Base-by-base conservation (phyloP, 2,329 filamentous ascomycete species). In the Pseudogymnoascus sp. region DNA sequence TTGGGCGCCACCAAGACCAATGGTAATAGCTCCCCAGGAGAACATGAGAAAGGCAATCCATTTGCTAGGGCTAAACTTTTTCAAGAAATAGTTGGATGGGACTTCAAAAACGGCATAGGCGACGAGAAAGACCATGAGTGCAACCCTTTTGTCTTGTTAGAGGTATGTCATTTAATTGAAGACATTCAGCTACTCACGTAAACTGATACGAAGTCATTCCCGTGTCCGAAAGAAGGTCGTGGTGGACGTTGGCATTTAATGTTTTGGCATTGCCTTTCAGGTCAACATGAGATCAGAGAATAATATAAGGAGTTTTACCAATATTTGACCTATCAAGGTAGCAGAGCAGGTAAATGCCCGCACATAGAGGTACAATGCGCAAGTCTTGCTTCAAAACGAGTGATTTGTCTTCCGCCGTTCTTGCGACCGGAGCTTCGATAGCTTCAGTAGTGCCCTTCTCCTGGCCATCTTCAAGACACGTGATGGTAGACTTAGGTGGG, bases 101-200 rank as follows among this genome's bases (percentile, higher is more conserved):
- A 80, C 78, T 70, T 81, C 79, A 38, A 80, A 79, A 3, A 83
- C 67, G 15, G 77, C 76, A 65, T 80, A 81, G 5, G 78, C 78
- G 17, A 81, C 75, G 11, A 79, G 68, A 63, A 81, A 81, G 2
- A 80, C 72, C 74, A 79, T 79, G 1, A 80, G 68, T 3, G 78
- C 76, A 62, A 81, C 77, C 13, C 69, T 71, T n/a, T 26, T 17
- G 15, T 15, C 23, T 28, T 3, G 47, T 53, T 17, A 53, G 47
- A 17, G 44, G 26, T 5, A 28, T 17, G 23, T 6, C 15, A 31
- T 17, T 31, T 8, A 50, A 28, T 26, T 9, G 44, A 10, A 35
- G 8, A 44, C 9, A 26, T 17, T 17, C 15, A 53, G 10, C 47
- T 31, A 19, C 62, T 33, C 31, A 60, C 26, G 40, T 60, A 28